Conservation (phyloP, 2,329 filamentous ascomycete genomes). For the Pseudogymnoascus sp. region DNA sequence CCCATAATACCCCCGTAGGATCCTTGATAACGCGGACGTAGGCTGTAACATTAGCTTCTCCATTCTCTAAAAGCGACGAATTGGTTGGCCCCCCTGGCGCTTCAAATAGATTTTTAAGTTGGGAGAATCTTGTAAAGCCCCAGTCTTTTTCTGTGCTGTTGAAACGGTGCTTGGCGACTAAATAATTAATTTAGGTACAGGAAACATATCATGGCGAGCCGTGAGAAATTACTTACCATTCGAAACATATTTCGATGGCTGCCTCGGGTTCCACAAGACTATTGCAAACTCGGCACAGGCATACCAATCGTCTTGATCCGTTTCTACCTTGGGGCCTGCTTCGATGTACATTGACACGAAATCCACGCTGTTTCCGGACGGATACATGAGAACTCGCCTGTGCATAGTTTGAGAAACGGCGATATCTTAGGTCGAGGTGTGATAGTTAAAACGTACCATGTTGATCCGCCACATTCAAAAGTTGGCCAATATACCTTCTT, state of each 20-base stretch:
- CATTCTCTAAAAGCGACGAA: conserved; percentile 68
- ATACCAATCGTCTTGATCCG: conserved; percentile 85
- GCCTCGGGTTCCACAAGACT: conserved; percentile 88
- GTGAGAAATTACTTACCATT: neutral
- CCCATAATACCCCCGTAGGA: conserved; percentile 82
- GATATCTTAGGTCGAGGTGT: neutral
- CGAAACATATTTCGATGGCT: conserved; percentile 43
- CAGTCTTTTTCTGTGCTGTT: conserved; percentile 95
- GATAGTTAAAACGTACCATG: conserved; percentile 54
- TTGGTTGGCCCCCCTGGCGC: conserved; percentile 60
- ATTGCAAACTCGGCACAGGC: conserved; percentile 93
- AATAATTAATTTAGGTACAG: conserved; percentile 62
- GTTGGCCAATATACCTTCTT: conserved; percentile 81
- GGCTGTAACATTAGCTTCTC: conserved; percentile 69
- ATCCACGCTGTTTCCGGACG: conserved; percentile 88
- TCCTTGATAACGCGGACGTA: conserved; percentile 77
- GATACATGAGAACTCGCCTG: conserved; percentile 92
- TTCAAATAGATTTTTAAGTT: conserved; percentile 77
- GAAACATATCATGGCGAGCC: neutral
- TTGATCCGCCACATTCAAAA: conserved; percentile 78
- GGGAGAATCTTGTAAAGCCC: conserved; percentile 96
- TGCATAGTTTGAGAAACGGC: neutral
- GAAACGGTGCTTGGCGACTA: conserved; percentile 87
- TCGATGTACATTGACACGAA: conserved; percentile 93
- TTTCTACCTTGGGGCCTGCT: conserved; percentile 71